phyloP scores from a whole-genome alignment of 1,284 basidiomycete species.

The Puccinia polysora region DNA sequence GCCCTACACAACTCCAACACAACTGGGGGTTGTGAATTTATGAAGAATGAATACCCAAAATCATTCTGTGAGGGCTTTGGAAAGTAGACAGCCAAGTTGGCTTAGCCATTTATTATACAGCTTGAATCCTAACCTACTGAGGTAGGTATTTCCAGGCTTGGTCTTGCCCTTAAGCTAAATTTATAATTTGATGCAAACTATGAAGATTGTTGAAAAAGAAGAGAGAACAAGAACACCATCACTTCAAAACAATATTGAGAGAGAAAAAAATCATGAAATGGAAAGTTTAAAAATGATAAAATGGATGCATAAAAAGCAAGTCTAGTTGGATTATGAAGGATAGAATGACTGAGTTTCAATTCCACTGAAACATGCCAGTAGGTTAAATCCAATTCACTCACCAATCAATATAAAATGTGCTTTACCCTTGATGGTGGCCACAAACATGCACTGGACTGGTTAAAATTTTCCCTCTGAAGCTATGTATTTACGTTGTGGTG shows the following conservation, averaged over 20 bases:
- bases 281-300: not conserved
- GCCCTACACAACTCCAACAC: too few relatives aligned
- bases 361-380: conserved; percentile 89
- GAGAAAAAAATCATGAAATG: conserved; percentile 4
- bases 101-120: too few relatives aligned
- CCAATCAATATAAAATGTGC: conserved; percentile 84
- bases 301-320: not conserved
- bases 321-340: not conserved
- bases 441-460: conserved; percentile 68
- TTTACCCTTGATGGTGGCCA: conserved; percentile 86
- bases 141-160: too few relatives aligned
- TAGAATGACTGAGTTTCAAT: conserved; percentile 79
- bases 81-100: too few relatives aligned
- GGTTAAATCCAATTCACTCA: conserved; percentile 88
- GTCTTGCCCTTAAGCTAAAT: conserved; percentile 62
- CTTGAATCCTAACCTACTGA: too few relatives aligned
- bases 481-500: too few relatives aligned
- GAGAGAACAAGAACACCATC: conserved; percentile 46
- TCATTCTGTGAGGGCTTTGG: too few relatives aligned
- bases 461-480: conserved; percentile 79
- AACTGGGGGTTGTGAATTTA: too few relatives aligned
- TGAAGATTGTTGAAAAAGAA: too few relatives aligned
- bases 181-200: conserved; percentile 76
- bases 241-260: conserved; percentile 15
- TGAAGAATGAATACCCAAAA: too few relatives aligned